Evolutionary conservation across 176 grass and related monocot species (phyloP).

Genomic region (Cymbopogon citratus): DNA sequence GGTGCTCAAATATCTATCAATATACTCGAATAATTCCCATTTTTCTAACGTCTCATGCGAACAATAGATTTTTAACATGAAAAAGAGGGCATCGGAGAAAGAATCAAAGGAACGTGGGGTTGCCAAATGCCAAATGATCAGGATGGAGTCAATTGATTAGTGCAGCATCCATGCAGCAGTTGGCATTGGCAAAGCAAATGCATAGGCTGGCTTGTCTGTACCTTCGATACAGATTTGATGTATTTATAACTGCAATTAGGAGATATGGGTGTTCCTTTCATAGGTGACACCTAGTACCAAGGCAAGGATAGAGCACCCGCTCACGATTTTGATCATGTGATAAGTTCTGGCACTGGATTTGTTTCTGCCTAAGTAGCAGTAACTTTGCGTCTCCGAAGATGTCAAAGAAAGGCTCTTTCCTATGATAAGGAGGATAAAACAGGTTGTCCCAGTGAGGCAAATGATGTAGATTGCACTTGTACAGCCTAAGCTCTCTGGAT

Average conservation of each 20-base stretch:
- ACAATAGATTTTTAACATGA: not conserved
- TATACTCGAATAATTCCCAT: not conserved
- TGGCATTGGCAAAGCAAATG: slow-evolving; percentile 21
- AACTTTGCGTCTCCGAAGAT: not conserved
- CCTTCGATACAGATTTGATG: slow-evolving; percentile 14
- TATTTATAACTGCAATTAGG: slow-evolving; percentile 18
- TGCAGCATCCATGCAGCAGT: slow-evolving; percentile 4
- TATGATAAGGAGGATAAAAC: not conserved
- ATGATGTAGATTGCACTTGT: slow-evolving; percentile 4
- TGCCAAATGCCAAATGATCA: slow-evolving; percentile 21
- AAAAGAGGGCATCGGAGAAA: not conserved
- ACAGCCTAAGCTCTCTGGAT: slow-evolving; percentile 3
- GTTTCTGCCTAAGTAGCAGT: slow-evolving; percentile 20
- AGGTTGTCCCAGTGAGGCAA: not conserved
- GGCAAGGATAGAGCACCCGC: slow-evolving; percentile 9
- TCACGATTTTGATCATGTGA: slow-evolving; percentile 26
- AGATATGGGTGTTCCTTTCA: slow-evolving; percentile 2
- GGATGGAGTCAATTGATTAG: slow-evolving; percentile 1
- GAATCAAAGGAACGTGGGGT: not conserved
- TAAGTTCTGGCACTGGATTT: slow-evolving; percentile 15
- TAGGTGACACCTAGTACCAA: slow-evolving; percentile 11
- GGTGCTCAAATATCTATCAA: not conserved
- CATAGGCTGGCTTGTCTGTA: slow-evolving; percentile 23
- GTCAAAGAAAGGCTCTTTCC: not conserved
- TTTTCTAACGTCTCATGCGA: not conserved